Evolutionary conservation across 192 early-diverging fungal species (phyloP).

Genomic region (Backusella psychrophila): DNA sequence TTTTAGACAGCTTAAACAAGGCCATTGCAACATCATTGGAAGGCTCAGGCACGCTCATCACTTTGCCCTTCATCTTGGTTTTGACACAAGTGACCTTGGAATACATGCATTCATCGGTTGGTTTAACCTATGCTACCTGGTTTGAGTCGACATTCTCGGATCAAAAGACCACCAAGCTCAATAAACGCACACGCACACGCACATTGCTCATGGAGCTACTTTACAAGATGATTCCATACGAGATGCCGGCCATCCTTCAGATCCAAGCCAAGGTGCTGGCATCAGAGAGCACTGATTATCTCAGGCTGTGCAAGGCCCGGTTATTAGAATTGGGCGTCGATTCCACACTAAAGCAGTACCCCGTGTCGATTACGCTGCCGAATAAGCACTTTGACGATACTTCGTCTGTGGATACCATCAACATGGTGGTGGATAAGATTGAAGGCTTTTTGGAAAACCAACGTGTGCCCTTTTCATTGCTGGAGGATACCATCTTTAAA

Average conservation of each 20-base stretch:
- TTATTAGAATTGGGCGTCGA: conserved; percentile 4
- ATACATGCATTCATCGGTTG: not conserved
- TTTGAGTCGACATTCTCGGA: not conserved
- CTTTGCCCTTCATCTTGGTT: not conserved
- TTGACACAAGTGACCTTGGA: not conserved
- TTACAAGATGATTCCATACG: not conserved
- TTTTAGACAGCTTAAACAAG: not conserved
- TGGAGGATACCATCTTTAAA: conserved; percentile 5
- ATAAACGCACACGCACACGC: not conserved
- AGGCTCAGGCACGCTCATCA: not conserved
- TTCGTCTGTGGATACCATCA: not conserved
- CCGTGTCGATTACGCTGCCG: not conserved
- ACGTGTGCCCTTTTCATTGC: not conserved
- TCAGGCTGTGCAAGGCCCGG: not conserved
- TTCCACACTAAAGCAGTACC: not conserved
- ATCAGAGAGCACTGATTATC: not conserved
- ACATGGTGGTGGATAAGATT: not conserved
- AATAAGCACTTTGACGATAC: not conserved
- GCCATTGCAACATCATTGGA: not conserved
- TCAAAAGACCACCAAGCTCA: not conserved
- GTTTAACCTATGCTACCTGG: not conserved
- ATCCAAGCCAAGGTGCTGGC: not conserved
- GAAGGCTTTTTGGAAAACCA: not conserved
- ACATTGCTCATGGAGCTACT: not conserved
- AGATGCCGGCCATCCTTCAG: conserved; percentile 6